Conservation (phyloP, 164 flowering plant genomes). For the Vitis cinerea region DNA sequence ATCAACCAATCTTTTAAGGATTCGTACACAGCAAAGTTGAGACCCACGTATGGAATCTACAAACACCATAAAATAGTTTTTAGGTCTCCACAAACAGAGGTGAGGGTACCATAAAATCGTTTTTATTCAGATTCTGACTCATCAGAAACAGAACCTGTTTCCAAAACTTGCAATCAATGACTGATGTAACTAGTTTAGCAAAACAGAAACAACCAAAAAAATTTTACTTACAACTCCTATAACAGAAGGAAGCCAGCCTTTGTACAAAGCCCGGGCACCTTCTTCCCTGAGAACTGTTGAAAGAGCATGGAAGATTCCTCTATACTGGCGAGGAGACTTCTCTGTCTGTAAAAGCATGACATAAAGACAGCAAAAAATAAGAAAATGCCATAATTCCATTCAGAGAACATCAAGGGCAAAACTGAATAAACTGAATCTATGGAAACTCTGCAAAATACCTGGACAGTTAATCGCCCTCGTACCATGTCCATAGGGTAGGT, state of each 20-base stretch:
- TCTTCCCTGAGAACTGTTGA: slow-evolving; percentile 78
- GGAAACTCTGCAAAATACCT: slow-evolving; percentile 44
- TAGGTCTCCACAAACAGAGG: neutral
- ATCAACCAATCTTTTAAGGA: slow-evolving; percentile 86
- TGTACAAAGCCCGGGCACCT: slow-evolving; percentile 89
- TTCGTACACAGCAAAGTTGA: slow-evolving; percentile 96
- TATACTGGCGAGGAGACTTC: slow-evolving; percentile 79
- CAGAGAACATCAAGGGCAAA: too few species aligned
- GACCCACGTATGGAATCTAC: slow-evolving; percentile 93
- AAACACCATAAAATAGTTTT: neutral
- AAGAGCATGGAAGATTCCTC: slow-evolving; percentile 89
- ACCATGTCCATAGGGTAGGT: slow-evolving; percentile 99
- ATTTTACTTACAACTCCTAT: slow-evolving; percentile 87
- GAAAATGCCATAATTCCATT: too few species aligned
- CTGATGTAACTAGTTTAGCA: neutral
- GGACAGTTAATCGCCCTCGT: slow-evolving; percentile 94
- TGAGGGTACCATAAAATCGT: neutral
- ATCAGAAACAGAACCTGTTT: neutral
- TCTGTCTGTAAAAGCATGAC: slow-evolving; percentile 63
- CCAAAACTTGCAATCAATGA: neutral
- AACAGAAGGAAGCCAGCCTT: slow-evolving; percentile 99
- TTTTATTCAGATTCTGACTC: too few species aligned
- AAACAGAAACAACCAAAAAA: too few species aligned
- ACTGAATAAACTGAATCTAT: too few species aligned
- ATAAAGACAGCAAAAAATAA: neutral